phyloP scores from a whole-genome alignment of 1,284 basidiomycete species.

The Cryptococcus jaspeensis region DNA sequence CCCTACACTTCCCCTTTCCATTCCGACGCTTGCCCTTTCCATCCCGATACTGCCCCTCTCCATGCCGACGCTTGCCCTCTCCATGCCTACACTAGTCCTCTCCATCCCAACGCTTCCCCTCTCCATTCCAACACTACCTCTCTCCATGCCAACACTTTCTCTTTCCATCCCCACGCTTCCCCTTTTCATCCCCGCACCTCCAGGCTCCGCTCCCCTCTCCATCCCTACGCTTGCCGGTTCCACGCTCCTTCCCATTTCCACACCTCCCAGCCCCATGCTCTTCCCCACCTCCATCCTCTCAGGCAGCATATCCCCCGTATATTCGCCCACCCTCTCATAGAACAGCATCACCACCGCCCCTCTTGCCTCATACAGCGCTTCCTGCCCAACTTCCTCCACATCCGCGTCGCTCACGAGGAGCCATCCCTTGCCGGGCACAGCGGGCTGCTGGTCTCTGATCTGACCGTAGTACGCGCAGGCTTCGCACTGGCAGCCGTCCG shows the following conservation, averaged over 20 bases:
- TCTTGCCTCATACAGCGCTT: constrained; percentile 61
- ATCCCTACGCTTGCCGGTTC: not conserved
- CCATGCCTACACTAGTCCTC: too few species aligned
- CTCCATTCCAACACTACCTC: not conserved
- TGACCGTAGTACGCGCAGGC: constrained; percentile 35
- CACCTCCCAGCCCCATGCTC: not conserved
- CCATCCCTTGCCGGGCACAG: constrained; percentile 58
- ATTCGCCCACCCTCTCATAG: constrained; percentile 68
- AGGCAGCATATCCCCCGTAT: constrained; percentile 4
- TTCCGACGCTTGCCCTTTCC: not conserved
- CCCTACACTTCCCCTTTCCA: not conserved
- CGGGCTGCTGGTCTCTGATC: constrained; percentile 23
- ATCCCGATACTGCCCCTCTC: not conserved
- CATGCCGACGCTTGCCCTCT: not conserved
- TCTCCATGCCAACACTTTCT: not conserved
- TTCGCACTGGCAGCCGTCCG: constrained; percentile 39
- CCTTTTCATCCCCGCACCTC: not conserved
- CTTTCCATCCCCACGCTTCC: too few species aligned
- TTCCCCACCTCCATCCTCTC: not conserved
- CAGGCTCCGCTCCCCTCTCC: not conserved
- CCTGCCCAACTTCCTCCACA: constrained; percentile 73
- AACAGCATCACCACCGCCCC: constrained; percentile 80
- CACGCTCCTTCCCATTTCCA: not conserved
- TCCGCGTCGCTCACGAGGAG: constrained; percentile 79
- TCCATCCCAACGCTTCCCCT: not conserved